Base-by-base conservation (phyloP, 208 protist genomes). In the Trypanosoma brucei region DNA sequence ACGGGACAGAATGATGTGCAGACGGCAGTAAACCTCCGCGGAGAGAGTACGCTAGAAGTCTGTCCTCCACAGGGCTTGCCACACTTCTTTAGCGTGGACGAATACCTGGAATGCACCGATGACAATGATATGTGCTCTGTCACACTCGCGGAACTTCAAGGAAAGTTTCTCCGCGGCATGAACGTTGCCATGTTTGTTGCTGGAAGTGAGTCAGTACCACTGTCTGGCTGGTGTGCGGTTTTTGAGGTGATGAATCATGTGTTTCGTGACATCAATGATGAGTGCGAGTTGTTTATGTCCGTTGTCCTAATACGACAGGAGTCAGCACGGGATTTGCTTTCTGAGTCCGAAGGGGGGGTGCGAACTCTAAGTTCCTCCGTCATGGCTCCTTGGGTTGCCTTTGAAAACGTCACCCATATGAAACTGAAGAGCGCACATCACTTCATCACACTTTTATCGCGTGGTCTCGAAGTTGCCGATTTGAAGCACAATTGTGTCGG, bases 11-110 rank as follows among this genome's bases (percentile, higher is more conserved):
- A n/a, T 37, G 48, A 55, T 39, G 5, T 0, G 44, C 5, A 33
- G 42, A 60, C 54, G 22, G 65, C 33, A 9, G 57, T 65, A 50
- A 65, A 46, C 45, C 46, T 75, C 34, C 42, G 60, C 46, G 50
- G 62, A 35, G 52, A 69, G 5, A 67, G 46, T 22, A 65, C 59
- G 31, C 38, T 90, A 38, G 75, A 81, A 71, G 77, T 90, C 54
- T 67, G 59, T 58, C 66, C 67, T 36, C 42, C 62, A 30, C 56
- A 57, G 38, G 78, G 78, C 33, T 30, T 46, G 14, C 50, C 79
- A 11, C 83, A 69, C 40, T 86, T 78, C 61, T 87, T 78, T 70
- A 38, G 78, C 40, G 84, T 91, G 7, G 78, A 85, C 65, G 84
- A 91, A 76, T 87, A 69, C 46, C 37, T 87, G 34, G 67, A 51